A percentile compares a stretch with the other conserved stretches of the same genome.
phyloP scores from a whole-genome alignment of 2,329 filamentous ascomycete species.

The Blastomyces gilchristii region DNA sequence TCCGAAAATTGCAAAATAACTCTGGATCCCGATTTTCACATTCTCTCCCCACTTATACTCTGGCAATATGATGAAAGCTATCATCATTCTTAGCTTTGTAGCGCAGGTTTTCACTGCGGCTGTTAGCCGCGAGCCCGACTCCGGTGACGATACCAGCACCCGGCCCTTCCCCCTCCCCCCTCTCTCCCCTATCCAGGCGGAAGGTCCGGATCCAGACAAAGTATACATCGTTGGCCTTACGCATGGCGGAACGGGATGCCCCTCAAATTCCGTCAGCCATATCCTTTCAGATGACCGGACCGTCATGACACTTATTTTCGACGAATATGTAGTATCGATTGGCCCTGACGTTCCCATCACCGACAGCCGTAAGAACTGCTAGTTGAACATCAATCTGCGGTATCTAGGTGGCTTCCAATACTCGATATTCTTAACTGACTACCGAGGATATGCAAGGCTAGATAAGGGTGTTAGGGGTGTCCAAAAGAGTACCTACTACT shows the following conservation, averaged over 20 bases:
- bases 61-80: slow-evolving; percentile 12
- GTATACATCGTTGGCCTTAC: slow-evolving; percentile 37
- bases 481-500: slow-evolving; percentile 46
- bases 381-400: slow-evolving; percentile 43
- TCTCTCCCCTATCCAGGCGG: slow-evolving; percentile 6
- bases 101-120: slow-evolving; percentile 18
- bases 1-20: neutral
- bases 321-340: slow-evolving; percentile 42
- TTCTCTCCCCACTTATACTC: neutral
- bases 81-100: slow-evolving; percentile 14
- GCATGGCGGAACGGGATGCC: slow-evolving; percentile 42
- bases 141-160: slow-evolving; percentile 7
- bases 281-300: slow-evolving; percentile 36
- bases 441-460: slow-evolving; percentile 43
- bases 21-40: neutral
- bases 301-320: slow-evolving; percentile 43
- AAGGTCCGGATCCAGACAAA: slow-evolving; percentile 22
- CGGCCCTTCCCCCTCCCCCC: slow-evolving; percentile 5
- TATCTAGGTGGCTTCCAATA: slow-evolving; percentile 46
- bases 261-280: slow-evolving; percentile 35
- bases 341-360: slow-evolving; percentile 35
- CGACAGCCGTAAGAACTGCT: slow-evolving; percentile 44
- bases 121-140: slow-evolving; percentile 2
- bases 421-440: slow-evolving; percentile 43
- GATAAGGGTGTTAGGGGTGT: slow-evolving; percentile 39